Conservation (phyloP, 2,329 filamentous ascomycete species). For the Mycosphaerella sp. region DNA sequence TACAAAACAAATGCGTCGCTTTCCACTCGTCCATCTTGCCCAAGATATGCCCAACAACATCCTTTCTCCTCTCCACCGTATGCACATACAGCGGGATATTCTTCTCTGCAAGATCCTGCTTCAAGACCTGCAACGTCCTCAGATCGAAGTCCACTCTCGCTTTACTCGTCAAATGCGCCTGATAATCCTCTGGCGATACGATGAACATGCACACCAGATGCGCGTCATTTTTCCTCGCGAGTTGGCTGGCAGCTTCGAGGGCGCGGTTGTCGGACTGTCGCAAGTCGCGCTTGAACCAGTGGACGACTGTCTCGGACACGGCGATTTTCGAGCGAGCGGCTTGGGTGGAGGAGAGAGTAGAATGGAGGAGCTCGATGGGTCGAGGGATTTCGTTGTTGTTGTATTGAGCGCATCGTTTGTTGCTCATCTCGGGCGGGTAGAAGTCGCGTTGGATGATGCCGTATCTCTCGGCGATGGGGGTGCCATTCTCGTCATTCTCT, state of each 20-base stretch:
- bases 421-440: slow-evolving; percentile 83
- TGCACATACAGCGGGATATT: slow-evolving; percentile 75
- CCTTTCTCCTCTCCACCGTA: slow-evolving; percentile 59
- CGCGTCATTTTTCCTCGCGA: slow-evolving; percentile 60
- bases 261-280: slow-evolving; percentile 67
- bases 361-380: slow-evolving; percentile 63
- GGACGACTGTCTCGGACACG: slow-evolving; percentile 61
- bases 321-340: slow-evolving; percentile 47
- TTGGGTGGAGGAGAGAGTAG: slow-evolving; percentile 57
- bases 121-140: slow-evolving; percentile 61
- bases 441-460: slow-evolving; percentile 52
- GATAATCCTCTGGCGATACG: slow-evolving; percentile 74
- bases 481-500: slow-evolving; percentile 10
- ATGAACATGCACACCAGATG: slow-evolving; percentile 73
- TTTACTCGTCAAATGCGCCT: slow-evolving; percentile 69
- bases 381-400: slow-evolving; percentile 61
- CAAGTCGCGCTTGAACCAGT: slow-evolving; percentile 88
- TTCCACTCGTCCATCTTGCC: slow-evolving; percentile 66
- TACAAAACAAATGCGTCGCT: slow-evolving; percentile 69
- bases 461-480: slow-evolving; percentile 34
- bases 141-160: slow-evolving; percentile 74
- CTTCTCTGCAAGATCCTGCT: slow-evolving; percentile 59
- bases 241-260: slow-evolving; percentile 59
- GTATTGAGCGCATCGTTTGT: slow-evolving; percentile 69
- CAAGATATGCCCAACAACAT: slow-evolving; percentile 56